phyloP scores from a whole-genome alignment of 2,329 filamentous ascomycete genomes.

The Nannizzia gypsea region DNA sequence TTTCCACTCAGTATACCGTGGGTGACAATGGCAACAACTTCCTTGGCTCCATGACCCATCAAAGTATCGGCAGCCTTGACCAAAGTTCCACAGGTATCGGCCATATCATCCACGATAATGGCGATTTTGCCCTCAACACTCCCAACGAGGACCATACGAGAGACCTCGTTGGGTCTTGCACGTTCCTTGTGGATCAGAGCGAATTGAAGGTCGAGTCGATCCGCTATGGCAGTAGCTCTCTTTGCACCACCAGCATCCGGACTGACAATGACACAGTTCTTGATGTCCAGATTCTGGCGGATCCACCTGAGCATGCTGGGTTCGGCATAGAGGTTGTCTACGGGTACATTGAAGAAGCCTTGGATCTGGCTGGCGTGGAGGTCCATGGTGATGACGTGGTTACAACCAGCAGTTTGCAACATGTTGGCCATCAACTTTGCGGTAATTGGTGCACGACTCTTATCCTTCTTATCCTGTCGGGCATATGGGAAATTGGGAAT shows the following conservation, averaged over 20 bases:
- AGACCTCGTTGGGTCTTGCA: constrained; percentile 79
- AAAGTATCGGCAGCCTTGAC: constrained; percentile 83
- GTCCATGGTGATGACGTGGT: constrained; percentile 93
- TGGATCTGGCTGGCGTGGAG: constrained; percentile 88
- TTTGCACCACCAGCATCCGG: constrained; percentile 93
- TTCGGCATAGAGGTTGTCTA: constrained; percentile 81
- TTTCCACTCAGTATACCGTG: constrained; percentile 84
- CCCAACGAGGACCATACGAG: constrained; percentile 90
- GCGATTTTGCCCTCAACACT: constrained; percentile 84
- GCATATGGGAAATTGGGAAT: constrained; percentile 96
- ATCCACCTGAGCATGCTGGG: constrained; percentile 89
- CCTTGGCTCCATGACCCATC: constrained; percentile 70
- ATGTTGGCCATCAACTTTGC: constrained; percentile 96
- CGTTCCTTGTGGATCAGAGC: constrained; percentile 96
- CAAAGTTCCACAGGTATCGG: constrained; percentile 82
- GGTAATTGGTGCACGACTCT: constrained; percentile 88
- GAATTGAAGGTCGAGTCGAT: constrained; percentile 79
- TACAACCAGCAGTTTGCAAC: constrained; percentile 87
- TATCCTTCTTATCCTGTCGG: constrained; percentile 95
- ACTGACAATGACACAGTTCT: constrained; percentile 85
- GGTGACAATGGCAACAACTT: constrained; percentile 90
- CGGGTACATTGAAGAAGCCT: constrained; percentile 82
- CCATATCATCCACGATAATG: constrained; percentile 97
- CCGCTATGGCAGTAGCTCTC: constrained; percentile 85
- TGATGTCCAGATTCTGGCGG: constrained; percentile 65